These are phyloP conservation scores for Pulveroboletus sp. DNA, from an alignment of 768 basidiomycete species.

Conservation along the genomic window DNA sequence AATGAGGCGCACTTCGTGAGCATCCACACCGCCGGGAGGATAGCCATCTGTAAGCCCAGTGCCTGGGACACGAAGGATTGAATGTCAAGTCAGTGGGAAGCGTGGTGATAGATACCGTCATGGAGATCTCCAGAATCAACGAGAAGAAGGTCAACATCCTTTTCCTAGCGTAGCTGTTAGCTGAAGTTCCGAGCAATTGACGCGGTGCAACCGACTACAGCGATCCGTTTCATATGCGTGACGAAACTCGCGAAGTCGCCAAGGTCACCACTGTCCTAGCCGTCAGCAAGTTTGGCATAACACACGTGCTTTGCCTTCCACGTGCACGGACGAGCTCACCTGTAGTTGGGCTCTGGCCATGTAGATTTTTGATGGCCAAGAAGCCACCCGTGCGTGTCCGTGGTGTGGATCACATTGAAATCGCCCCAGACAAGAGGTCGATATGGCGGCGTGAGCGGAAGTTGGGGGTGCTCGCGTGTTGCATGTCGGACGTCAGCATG, in stretches of 20 bases:
- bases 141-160: slow-evolving; percentile 79
- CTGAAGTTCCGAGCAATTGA: background rate
- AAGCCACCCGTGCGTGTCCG: slow-evolving; percentile 81
- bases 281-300: background rate
- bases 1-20: slow-evolving; percentile 54
- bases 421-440: slow-evolving; percentile 82
- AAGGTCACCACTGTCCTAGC: slow-evolving; percentile 46
- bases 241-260: slow-evolving; percentile 92
- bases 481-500: slow-evolving; percentile 23
- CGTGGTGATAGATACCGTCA: slow-evolving; percentile 42
- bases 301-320: background rate
- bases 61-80: slow-evolving; percentile 36
- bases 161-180: slow-evolving; percentile 36
- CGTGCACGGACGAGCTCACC: slow-evolving; percentile 30
- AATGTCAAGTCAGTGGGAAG: background rate
- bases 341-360: slow-evolving; percentile 77
- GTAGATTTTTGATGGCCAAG: slow-evolving; percentile 77
- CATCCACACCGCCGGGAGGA: slow-evolving; percentile 68
- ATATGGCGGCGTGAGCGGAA: slow-evolving; percentile 53
- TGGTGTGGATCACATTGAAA: slow-evolving; percentile 84
- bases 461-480: slow-evolving; percentile 40
- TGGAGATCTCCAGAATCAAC: slow-evolving; percentile 82
- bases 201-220: slow-evolving; percentile 40
- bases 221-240: slow-evolving; percentile 74
- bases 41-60: slow-evolving; percentile 79